These are phyloP conservation scores for Talaromyces liani DNA, from an alignment of 495 filamentous ascomycete species.

Conservation along the genomic window DNA sequence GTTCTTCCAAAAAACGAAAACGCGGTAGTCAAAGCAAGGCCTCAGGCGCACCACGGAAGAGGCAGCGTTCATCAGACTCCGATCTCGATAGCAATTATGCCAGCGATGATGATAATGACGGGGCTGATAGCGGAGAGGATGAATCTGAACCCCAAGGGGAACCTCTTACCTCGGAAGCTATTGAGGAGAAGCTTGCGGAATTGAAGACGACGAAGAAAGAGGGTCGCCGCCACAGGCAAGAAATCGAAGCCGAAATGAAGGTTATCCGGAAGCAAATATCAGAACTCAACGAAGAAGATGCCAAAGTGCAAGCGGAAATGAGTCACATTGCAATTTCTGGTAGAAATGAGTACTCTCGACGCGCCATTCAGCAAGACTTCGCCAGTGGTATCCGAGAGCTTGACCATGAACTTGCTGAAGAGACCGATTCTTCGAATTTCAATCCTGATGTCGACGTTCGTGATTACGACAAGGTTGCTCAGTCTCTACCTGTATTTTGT, in stretches of 20 bases:
- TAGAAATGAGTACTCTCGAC: slow-evolving; percentile 46
- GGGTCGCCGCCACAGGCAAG: slow-evolving; percentile 19
- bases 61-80: slow-evolving; percentile 12
- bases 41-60: slow-evolving; percentile 11
- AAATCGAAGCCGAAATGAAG: slow-evolving; percentile 22
- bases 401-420: slow-evolving; percentile 40
- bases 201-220: slow-evolving; percentile 30
- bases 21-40: slow-evolving; percentile 26
- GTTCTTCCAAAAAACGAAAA: slow-evolving; percentile 25
- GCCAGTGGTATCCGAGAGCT: slow-evolving; percentile 47
- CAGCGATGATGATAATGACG: slow-evolving; percentile 9
- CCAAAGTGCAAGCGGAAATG: slow-evolving; percentile 25
- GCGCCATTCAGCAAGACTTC: slow-evolving; percentile 48
- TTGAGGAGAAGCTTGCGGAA: slow-evolving; percentile 28
- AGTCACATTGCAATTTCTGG: slow-evolving; percentile 44
- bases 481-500: slow-evolving; percentile 52
- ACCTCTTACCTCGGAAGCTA: slow-evolving; percentile 27
- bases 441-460: slow-evolving; percentile 33
- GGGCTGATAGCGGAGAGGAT: slow-evolving; percentile 10
- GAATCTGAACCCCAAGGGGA: slow-evolving; percentile 8
- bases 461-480: slow-evolving; percentile 51
- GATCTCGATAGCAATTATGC: slow-evolving; percentile 17
- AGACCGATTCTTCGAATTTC: slow-evolving; percentile 37
- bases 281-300: slow-evolving; percentile 22
- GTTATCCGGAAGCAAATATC: slow-evolving; percentile 19